These are phyloP conservation scores for Aspergillus puulaauensis DNA, from an alignment of 2,329 filamentous ascomycete genomes.

Conservation along the genomic window DNA sequence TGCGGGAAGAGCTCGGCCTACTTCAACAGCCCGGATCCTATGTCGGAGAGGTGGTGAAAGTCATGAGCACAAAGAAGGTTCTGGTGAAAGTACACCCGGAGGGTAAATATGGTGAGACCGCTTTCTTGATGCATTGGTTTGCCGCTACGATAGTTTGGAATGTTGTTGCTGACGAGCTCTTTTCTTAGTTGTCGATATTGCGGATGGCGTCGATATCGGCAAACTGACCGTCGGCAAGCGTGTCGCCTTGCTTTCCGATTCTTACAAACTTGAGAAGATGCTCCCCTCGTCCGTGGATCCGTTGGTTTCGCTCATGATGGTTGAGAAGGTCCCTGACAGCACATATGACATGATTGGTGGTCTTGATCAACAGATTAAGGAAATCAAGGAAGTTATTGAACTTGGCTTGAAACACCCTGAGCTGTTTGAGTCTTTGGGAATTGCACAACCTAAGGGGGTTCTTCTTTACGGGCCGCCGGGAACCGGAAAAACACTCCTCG, in stretches of 20 bases:
- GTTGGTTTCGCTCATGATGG: conserved; percentile 99
- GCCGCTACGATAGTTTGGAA: not conserved
- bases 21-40: conserved; percentile 97
- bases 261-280: conserved; percentile 98
- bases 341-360: conserved; percentile 99
- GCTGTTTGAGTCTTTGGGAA: conserved; percentile 97
- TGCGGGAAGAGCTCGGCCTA: conserved; percentile 92
- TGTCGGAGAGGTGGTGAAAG: conserved; percentile 99
- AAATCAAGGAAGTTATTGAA: conserved; percentile 99
- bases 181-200: conserved; percentile 76
- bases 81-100: conserved; percentile 98
- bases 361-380: conserved; percentile 98
- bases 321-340: conserved; percentile 98
- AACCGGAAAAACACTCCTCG: conserved; percentile 94
- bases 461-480: conserved; percentile 94
- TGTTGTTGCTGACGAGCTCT: conserved; percentile 8
- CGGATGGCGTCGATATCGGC: conserved; percentile 87
- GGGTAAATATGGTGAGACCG: conserved; percentile 80
- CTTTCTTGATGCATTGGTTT: not conserved
- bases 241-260: conserved; percentile 92
- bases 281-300: conserved; percentile 97
- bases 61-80: conserved; percentile 99
- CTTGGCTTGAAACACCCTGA: conserved; percentile 97
- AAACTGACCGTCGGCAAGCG: conserved; percentile 98
- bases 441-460: conserved; percentile 96